Conservation (phyloP, 1,284 basidiomycete genomes). For the Ustilago lituana region DNA sequence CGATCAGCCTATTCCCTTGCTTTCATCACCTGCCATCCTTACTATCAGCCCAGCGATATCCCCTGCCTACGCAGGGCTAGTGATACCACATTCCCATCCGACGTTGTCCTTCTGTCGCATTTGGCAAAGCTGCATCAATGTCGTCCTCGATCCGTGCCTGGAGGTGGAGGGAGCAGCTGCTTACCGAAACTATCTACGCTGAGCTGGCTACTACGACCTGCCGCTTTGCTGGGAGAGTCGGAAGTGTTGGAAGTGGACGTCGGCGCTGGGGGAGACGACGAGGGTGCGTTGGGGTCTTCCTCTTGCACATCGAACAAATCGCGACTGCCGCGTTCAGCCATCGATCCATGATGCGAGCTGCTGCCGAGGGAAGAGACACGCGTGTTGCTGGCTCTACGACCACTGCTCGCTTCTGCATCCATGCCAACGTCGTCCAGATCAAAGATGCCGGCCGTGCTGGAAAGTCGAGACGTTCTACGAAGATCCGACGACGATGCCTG, state of each 20-base stretch:
- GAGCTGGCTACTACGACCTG: slow-evolving; percentile 8
- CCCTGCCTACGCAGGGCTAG: too few species aligned
- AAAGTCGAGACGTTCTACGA: slow-evolving; percentile 39
- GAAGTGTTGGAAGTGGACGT: slow-evolving; percentile 13
- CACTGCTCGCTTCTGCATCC: slow-evolving; percentile 17
- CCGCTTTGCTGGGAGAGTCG: slow-evolving; percentile 16
- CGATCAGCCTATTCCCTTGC: too few species aligned
- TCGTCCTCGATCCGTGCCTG: too few species aligned
- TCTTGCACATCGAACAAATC: slow-evolving; percentile 37
- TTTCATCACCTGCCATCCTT: too few species aligned
- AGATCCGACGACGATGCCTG: slow-evolving; percentile 30
- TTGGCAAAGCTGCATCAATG: too few species aligned
- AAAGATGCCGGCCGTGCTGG: slow-evolving; percentile 55
- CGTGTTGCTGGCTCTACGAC: slow-evolving; percentile 30
- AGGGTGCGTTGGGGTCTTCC: slow-evolving; percentile 18
- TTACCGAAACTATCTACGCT: slow-evolving; percentile 42
- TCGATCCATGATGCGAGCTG: slow-evolving; percentile 25
- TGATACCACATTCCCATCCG: too few species aligned
- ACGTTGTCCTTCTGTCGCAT: too few species aligned
- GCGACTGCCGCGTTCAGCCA: slow-evolving; percentile 25
- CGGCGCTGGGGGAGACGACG: slow-evolving; percentile 6
- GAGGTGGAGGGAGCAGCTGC: background rate
- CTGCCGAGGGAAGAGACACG: slow-evolving; percentile 29
- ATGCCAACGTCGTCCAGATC: slow-evolving; percentile 49
- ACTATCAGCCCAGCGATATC: too few species aligned